Base-by-base conservation (phyloP, 257 asterid species). In the Catharanthus roseus region DNA sequence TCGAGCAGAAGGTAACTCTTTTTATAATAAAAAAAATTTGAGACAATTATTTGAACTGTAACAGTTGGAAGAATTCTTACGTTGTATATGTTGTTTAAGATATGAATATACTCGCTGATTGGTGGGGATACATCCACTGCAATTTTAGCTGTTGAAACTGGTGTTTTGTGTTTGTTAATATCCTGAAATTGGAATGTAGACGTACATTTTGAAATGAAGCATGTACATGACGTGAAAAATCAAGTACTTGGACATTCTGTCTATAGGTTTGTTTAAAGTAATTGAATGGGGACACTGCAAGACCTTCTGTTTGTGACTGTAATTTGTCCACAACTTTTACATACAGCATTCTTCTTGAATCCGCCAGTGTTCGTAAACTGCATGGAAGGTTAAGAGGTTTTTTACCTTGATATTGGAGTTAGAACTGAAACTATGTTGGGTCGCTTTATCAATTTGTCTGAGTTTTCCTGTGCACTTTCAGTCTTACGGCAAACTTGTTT, bases 1-100 rank as follows among this genome's bases (percentile, higher is more conserved):
- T 93, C 70, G 98, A 93, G 77, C 98, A 93, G 78, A 93, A 92
- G 96, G 98, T 87, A 75, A 45, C 51, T 15, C n/a, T n/a, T n/a
- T n/a, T n/a, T n/a, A n/a, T n/a, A n/a, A 19, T 28, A 56, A 23
- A 41, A 70, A 28, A 38, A 70, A 3, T 72, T 54, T 24, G 39
- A 19, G n/a, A 45, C 8, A 33, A 18, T 24, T 24, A 33, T 26
- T 58, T 60, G 18, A 31, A 12, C 19, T 57, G 4, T 28, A 23
- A 10, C 53, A 4, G 26, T 28, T 16, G 45, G 23, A 28, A 8
- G 63, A 42, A 29, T 28, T 5, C 10, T 15, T 12, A 42, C 41
- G 21, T 60, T 62, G 26, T 41, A 36, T 36, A 10, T 15, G 1
- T 63, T 65, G 28, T 10, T 1, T 44, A 10, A 47, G 24, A 29